Conservation (phyloP, 257 asterid genomes). For the Apocynum venetum region DNA sequence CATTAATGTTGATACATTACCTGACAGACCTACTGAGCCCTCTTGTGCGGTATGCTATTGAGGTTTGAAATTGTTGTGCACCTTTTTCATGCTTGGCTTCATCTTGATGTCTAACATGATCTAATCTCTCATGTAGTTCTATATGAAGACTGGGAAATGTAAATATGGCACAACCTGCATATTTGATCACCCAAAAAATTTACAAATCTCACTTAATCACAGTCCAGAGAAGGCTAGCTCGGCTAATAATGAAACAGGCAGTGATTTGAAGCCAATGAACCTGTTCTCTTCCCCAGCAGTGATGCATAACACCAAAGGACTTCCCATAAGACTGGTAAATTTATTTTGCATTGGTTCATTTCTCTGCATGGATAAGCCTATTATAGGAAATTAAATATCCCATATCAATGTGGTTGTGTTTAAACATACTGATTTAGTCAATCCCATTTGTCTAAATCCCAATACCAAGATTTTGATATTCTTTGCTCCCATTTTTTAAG, state of each 20-base stretch:
- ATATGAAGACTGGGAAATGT: conserved; percentile 92
- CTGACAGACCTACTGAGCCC: conserved; percentile 94
- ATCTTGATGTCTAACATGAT: conserved; percentile 13
- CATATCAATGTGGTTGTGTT: not conserved
- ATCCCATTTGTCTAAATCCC: not conserved
- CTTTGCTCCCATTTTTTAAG: not conserved
- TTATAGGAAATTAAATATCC: not conserved
- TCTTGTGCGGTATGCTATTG: conserved; percentile 74
- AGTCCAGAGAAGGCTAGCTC: conserved; percentile 26
- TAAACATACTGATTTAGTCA: no score
- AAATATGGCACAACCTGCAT: conserved; percentile 86
- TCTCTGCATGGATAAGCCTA: conserved; percentile 6
- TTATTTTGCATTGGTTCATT: not conserved
- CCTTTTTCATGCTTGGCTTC: not conserved
- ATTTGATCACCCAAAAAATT: conserved; percentile 90
- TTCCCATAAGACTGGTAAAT: conserved; percentile 85
- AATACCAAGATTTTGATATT: not conserved
- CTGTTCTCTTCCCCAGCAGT: conserved; percentile 52
- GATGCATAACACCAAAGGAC: conserved; percentile 85
- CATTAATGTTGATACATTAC: conserved; percentile 47
- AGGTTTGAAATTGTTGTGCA: conserved; percentile 16
- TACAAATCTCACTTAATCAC: conserved; percentile 41
- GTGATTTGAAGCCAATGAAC: conserved; percentile 46
- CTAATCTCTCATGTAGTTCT: conserved; percentile 59
- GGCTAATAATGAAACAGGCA: conserved; percentile 27